A percentile compares a stretch with the other conserved stretches of the same genome.
Conservation (phyloP, 1,284 basidiomycete genomes). For the Melanopsichium pennsylvanicum region DNA sequence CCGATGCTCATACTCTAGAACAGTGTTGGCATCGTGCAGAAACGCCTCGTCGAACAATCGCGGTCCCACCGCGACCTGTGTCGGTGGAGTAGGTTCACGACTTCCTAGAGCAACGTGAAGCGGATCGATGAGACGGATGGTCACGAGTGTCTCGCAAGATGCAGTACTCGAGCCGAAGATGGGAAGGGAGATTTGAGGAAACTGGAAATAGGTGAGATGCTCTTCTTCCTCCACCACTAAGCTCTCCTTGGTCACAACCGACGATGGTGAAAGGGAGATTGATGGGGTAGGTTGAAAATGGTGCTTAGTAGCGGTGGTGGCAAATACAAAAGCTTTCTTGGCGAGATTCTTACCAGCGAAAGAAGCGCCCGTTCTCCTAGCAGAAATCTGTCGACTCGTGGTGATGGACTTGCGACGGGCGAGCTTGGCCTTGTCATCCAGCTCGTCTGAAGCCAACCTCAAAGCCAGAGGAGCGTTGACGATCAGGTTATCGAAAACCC, state of each 20-base stretch:
- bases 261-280: too few species aligned
- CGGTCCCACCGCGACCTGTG: not conserved
- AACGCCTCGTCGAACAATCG: constrained; percentile 27
- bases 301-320: not conserved
- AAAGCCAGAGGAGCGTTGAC: constrained; percentile 45
- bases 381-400: not conserved
- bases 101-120: constrained; percentile 20
- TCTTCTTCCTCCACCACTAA: too few species aligned
- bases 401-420: not conserved
- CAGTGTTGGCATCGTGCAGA: constrained; percentile 13
- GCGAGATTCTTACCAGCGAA: constrained; percentile 11
- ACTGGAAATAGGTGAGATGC: constrained; percentile 32
- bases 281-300: not conserved
- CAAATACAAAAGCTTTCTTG: constrained; percentile 5
- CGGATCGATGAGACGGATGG: constrained; percentile 28
- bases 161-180: too few species aligned
- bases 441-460: constrained; percentile 24
- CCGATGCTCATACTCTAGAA: constrained; percentile 24
- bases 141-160: not conserved
- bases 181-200: constrained; percentile 8
- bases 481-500: constrained; percentile 39
- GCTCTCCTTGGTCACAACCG: too few species aligned
- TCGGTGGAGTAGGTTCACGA: constrained; percentile 3
- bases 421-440: constrained; percentile 33
- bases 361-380: constrained; percentile 7